Percentiles rank a stretch among this genome's conserved stretches.
These are phyloP conservation scores for Vaccinium vitisidaea DNA, from an alignment of 148 eudicot genomes.

Conservation along the genomic window DNA sequence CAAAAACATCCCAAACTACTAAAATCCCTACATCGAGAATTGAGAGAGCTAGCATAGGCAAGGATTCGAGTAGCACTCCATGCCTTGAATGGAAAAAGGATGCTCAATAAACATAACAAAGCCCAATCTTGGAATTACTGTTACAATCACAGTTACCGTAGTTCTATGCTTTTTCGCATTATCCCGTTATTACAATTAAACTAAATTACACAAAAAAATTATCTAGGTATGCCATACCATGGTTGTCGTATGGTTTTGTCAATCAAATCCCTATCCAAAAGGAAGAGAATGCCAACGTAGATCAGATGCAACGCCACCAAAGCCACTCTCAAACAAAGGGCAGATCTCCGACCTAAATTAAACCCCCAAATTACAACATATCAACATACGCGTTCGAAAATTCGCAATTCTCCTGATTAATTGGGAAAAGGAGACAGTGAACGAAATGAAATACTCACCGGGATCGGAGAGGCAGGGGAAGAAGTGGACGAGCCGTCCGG, in stretches of 20 bases:
- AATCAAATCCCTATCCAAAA: conserved; percentile 53
- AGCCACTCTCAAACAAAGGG: conserved; percentile 53
- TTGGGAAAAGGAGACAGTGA: background rate
- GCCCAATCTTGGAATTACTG: background rate
- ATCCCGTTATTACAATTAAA: background rate
- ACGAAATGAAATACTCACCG: conserved; percentile 33
- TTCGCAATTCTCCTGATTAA: background rate
- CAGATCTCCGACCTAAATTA: conserved; percentile 67
- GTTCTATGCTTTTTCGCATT: background rate
- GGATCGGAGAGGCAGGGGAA: conserved; percentile 89
- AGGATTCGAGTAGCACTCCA: too few relatives aligned
- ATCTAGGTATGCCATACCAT: conserved; percentile 40
- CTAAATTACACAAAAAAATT: background rate
- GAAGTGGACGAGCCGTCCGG: conserved; percentile 36
- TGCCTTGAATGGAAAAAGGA: too few relatives aligned
- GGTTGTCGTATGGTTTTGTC: conserved; percentile 44
- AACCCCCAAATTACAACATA: conserved; percentile 2
- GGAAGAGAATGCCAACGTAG: conserved; percentile 47
- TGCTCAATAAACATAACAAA: background rate
- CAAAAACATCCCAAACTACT: too few relatives aligned
- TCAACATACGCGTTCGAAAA: background rate
- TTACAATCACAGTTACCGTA: too few relatives aligned
- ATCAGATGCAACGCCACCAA: conserved; percentile 67
- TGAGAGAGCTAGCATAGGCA: too few relatives aligned
- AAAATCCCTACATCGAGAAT: too few relatives aligned